Evolutionary conservation across 192 early-diverging fungal genomes (phyloP), one percentile per base, ranked within the genome.

Genomic region (Podila epigama): DNA sequence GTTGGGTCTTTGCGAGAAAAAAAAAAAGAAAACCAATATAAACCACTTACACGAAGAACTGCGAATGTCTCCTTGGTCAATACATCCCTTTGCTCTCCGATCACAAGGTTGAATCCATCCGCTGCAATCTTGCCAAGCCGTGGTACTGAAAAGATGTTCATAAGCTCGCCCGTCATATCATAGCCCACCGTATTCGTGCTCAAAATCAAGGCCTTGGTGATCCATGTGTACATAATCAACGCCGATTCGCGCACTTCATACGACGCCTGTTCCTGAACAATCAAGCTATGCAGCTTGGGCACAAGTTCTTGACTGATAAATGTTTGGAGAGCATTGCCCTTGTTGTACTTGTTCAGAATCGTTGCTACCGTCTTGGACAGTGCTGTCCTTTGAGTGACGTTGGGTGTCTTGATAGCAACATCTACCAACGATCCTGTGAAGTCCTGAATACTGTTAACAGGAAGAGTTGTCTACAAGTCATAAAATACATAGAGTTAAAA

Each of bases 41-140:
- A n/a, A n/a, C n/a, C n/a, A 27, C 69, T 56, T 82, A 90, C 90
- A 50, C 78, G 84, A n/a, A 89, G 70, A 20, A 84, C 79, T 28
- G 88, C 91, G 87, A 89, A 92, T 0, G 87, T 83, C 25, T 83
- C 60, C 48, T 89, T 89, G 37, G 93, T 94, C 58, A 96, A 84
- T 1, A 89, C 85, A 75, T 90, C 84, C 22, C 75, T 62, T 65
- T 90, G 86, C 37, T 91, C 90, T n/a, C 90, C 87, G 18, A 94
- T 85, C n/a, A 96, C 82, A 50, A 93, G 81, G 51, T 85, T 85
- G 36, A 96, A 89, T 3, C 88, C 91, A 29, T 89, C 80, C 1
- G 92, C 89, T 0, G 90, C 90, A n/a, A 69, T 56, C 42, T 68
- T 65, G 10, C 82, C 87, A 16, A 86, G 42, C 4, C 32, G 34